These are phyloP conservation scores for Vickermania spadyakhi DNA, from an alignment of 208 protist species.

Conservation along the genomic window DNA sequence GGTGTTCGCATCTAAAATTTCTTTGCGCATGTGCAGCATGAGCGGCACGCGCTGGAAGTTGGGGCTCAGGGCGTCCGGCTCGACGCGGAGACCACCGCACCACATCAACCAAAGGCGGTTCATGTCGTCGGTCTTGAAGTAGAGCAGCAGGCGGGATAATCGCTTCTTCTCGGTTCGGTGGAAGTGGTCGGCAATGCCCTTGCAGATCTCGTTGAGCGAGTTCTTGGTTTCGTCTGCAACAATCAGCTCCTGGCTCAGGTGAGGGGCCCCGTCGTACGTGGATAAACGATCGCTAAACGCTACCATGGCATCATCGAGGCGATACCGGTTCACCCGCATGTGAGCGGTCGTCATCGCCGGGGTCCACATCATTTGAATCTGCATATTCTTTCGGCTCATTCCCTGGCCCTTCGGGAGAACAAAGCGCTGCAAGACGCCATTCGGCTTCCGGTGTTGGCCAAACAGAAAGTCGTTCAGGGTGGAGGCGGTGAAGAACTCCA, in stretches of 20 bases:
- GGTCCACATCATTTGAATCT: conserved; percentile 86
- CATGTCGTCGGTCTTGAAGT: conserved; percentile 75
- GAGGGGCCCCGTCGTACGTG: conserved; percentile 79
- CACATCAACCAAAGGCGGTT: conserved; percentile 74
- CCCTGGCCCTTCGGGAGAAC: conserved; percentile 76
- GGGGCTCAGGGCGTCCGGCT: conserved; percentile 59
- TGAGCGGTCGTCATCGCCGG: conserved; percentile 78
- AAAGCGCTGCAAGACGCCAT: conserved; percentile 89
- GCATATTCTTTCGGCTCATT: conserved; percentile 52
- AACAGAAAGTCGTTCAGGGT: conserved; percentile 77
- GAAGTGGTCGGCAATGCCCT: conserved; percentile 80
- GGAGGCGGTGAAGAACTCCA: conserved; percentile 80
- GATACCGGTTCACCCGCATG: conserved; percentile 67
- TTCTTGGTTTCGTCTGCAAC: conserved; percentile 76
- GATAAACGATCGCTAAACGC: conserved; percentile 38
- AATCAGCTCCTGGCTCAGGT: conserved; percentile 72
- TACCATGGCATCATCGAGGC: conserved; percentile 50
- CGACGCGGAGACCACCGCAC: conserved; percentile 70
- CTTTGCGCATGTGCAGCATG: conserved; percentile 48
- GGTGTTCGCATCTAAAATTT: conserved; percentile 58
- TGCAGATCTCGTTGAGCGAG: conserved; percentile 60
- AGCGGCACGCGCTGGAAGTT: conserved; percentile 57
- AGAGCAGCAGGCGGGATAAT: conserved; percentile 72
- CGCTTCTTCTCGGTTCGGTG: conserved; percentile 72
- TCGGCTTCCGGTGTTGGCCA: conserved; percentile 59